Base-by-base conservation (phyloP, 768 basidiomycete genomes). In the Termitomyces sp. region DNA sequence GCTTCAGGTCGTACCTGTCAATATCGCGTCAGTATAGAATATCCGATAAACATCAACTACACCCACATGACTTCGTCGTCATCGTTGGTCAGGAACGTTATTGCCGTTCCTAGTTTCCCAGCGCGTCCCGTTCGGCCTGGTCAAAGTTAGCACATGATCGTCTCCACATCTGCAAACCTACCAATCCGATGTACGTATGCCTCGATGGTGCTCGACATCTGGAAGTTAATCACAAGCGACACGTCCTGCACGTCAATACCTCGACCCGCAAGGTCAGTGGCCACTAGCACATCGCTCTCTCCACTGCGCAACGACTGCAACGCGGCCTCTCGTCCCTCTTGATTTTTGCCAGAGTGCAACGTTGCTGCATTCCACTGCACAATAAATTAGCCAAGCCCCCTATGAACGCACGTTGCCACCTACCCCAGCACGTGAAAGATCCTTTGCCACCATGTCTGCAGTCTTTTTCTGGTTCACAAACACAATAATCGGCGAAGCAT, bases 401-500 rank as follows among this genome's bases (percentile, higher is more conserved):
- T 23, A 9, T 5, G 11, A n/a, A n/a, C 22, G 4, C 56, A 53
- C 11, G 20, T n/a, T 32, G 20, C 38, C 22, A 81, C 90, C 39
- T 69, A 95, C 90, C 20, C 91, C 89, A 38, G 87, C 92, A 50
- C 94, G 89, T 46, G 87, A 86, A 2, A 99, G 76, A 66, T 98
- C 95, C 69, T 95, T 95, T 36, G 93, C 89, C 32, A 99, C 93
- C 87, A 94, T 92, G 68, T 99, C 97, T 48, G 95, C 96, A 12
- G 94, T 96, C 80, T 98, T 97, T 80, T 99, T 99, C 72, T 98
- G 95, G 70, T 98, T 98, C 76, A 98, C 95, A 73, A 98, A 99
- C 18, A 94, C 91, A 59, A 99, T 99, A 62, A 99, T 98, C 5
- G 97, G 97, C 16, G 97, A 84, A 33, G 85, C 71, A 68, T 85